These are phyloP conservation scores for Wickerhamiella alocasiicola DNA, from an alignment of 805 yeast species.

Conservation along the genomic window DNA sequence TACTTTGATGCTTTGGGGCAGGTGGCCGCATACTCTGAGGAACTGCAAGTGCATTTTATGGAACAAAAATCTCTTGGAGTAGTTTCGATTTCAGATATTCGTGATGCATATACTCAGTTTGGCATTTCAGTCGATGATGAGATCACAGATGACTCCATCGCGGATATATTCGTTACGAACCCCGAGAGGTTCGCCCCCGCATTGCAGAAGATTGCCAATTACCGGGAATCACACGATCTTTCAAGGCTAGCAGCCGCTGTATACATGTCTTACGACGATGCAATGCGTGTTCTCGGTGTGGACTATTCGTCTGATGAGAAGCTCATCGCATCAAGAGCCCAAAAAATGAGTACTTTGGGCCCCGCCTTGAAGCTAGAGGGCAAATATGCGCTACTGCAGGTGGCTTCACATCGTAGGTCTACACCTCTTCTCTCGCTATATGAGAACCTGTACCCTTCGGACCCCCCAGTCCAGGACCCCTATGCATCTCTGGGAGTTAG, in stretches of 20 bases:
- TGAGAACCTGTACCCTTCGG: constrained; percentile 19
- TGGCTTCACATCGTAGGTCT: constrained; percentile 15
- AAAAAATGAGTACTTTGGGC: neutral
- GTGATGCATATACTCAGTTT: constrained; percentile 30
- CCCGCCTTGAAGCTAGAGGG: constrained; percentile 5
- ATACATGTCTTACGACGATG: neutral
- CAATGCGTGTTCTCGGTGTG: constrained; percentile 5
- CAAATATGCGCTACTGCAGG: constrained; percentile 16
- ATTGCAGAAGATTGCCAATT: constrained; percentile 13
- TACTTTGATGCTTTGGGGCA: constrained; percentile 47
- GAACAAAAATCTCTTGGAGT: constrained; percentile 41
- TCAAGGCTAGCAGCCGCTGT: constrained; percentile 4
- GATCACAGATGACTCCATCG: constrained; percentile 12
- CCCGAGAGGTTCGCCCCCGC: constrained; percentile 7
- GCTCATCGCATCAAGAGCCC: constrained; percentile 2
- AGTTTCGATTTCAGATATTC: constrained; percentile 39
- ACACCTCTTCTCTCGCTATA: constrained; percentile 3
- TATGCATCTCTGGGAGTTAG: constrained; percentile 40
- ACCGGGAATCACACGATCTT: constrained; percentile 12
- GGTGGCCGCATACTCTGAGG: constrained; percentile 39
- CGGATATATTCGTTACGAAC: constrained; percentile 7
- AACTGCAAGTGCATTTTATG: constrained; percentile 33
- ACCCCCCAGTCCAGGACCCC: constrained; percentile 40
- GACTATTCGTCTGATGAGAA: constrained; percentile 1
- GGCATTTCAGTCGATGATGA: constrained; percentile 22